Evolutionary conservation across 208 protist species (phyloP).

Genomic region (Leishmania tarentolae): DNA sequence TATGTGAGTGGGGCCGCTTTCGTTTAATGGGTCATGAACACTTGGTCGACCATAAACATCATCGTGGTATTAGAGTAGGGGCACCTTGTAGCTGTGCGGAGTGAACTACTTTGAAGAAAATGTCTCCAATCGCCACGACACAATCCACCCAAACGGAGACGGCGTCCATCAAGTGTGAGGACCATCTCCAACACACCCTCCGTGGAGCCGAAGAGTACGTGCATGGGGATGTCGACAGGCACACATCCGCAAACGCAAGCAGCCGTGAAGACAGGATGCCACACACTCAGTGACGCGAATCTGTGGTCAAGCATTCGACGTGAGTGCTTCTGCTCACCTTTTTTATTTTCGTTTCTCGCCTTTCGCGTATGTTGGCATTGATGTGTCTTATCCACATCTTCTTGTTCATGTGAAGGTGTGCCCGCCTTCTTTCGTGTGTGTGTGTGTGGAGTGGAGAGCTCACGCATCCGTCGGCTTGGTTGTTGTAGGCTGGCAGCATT

Average conservation of each 20-base stretch:
- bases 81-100: neutral
- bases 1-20: neutral
- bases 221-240: too few relatives aligned
- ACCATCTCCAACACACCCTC: neutral
- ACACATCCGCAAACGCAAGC: neutral
- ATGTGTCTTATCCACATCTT: neutral
- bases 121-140: neutral
- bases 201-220: neutral
- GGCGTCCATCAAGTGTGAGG: neutral
- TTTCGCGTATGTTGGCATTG: neutral
- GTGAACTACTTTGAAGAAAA: neutral
- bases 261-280: neutral
- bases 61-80: neutral
- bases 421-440: too few relatives aligned
- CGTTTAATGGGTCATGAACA: neutral
- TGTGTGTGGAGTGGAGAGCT: too few relatives aligned
- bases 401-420: neutral
- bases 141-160: neutral
- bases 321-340: neutral
- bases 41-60: neutral
- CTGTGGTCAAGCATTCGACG: neutral
- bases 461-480: neutral
- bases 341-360: neutral
- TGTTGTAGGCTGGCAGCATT: neutral
- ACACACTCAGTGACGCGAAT: neutral